Conservation (phyloP, 306 rosid species). For the Arachis stenosperma region DNA sequence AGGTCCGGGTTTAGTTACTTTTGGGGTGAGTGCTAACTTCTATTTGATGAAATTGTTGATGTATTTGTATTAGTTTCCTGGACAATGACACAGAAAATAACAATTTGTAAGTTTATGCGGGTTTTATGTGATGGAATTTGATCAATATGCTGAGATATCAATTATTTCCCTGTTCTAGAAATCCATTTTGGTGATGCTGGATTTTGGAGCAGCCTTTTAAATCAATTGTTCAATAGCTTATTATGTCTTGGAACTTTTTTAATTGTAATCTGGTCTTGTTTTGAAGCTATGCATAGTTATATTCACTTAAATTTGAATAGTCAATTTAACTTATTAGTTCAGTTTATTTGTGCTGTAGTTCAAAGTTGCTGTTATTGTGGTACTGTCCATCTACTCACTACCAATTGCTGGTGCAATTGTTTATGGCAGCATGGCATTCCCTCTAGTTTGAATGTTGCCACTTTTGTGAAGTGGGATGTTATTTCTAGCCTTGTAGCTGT, state of each 20-base stretch:
- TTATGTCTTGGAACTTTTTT: conserved; percentile 4
- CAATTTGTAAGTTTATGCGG: background rate
- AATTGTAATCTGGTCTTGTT: background rate
- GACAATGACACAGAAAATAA: conserved; percentile 11
- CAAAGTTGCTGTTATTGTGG: background rate
- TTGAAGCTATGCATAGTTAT: conserved; percentile 4
- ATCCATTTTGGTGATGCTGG: conserved; percentile 7
- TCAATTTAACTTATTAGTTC: conserved; percentile 8
- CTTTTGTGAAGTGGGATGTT: conserved; percentile 2
- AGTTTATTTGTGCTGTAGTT: conserved; percentile 9
- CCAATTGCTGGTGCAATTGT: conserved; percentile 15
- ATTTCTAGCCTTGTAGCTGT: background rate
- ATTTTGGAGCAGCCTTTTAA: conserved; percentile 29
- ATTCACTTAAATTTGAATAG: background rate
- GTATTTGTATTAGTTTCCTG: background rate
- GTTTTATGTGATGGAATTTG: conserved; percentile 31
- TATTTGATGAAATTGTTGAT: conserved; percentile 16
- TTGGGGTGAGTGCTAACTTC: conserved; percentile 78
- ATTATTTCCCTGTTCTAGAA: conserved; percentile 22
- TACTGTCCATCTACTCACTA: conserved; percentile 18
- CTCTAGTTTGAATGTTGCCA: conserved; percentile 11
- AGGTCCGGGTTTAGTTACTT: conserved; percentile 98
- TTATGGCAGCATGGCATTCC: conserved; percentile 14
- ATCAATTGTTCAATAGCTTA: background rate
- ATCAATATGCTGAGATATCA: conserved; percentile 13